phyloP scores from a whole-genome alignment of 1,139 yeast species.

The Taphrina flavorubra region DNA sequence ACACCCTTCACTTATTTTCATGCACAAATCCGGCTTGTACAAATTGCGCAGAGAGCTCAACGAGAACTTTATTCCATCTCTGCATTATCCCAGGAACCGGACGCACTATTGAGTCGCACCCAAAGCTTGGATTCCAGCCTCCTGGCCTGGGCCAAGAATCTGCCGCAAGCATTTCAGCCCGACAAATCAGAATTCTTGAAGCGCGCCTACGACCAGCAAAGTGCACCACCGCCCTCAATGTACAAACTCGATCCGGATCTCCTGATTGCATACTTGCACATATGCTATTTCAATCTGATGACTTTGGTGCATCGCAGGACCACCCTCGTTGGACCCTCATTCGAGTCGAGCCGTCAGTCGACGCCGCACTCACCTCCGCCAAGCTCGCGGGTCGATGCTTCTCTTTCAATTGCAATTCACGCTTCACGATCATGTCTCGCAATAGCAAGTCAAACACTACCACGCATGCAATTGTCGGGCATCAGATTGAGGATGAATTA shows the following conservation, averaged over 20 bases:
- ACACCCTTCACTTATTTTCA: conserved; percentile 14
- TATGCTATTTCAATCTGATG: conserved; percentile 24
- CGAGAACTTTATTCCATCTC: conserved; percentile 49
- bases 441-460: conserved; percentile 1
- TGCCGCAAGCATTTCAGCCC: conserved; percentile 24
- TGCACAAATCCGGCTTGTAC: conserved; percentile 36
- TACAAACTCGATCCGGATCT: not conserved
- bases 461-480: conserved; percentile 7
- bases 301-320: conserved; percentile 28
- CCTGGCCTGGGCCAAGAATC: conserved; percentile 40
- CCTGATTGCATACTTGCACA: conserved; percentile 12
- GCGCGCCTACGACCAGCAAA: not conserved
- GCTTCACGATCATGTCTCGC: conserved; percentile 24
- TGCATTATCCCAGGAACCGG: conserved; percentile 38
- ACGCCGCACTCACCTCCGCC: conserved; percentile 5
- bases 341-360: not conserved
- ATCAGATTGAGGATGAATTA: not conserved
- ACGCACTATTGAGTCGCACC: conserved; percentile 41
- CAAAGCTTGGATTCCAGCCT: conserved; percentile 44
- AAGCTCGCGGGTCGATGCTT: conserved; percentile 17
- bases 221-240: not conserved
- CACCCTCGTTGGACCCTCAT: not conserved
- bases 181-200: not conserved
- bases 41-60: conserved; percentile 49
- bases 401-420: conserved; percentile 26